Base-by-base conservation (phyloP, 345 rosid species). In the Reutealis trisperma region DNA sequence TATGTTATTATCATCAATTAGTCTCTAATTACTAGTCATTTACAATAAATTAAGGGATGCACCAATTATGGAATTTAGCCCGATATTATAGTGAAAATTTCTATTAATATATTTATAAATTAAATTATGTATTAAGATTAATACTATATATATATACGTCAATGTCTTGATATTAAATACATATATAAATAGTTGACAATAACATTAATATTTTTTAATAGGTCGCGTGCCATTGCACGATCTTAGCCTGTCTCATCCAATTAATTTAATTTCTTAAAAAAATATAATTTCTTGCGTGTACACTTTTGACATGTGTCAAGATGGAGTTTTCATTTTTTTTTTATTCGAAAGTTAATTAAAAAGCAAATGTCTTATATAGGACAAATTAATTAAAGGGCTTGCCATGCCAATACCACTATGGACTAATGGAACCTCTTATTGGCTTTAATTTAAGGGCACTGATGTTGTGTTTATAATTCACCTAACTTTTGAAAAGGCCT, bases 151-250 rank as follows among this genome's bases (percentile, higher is more conserved):
- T 37, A 37, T 37, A 6, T 34, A 0, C 5, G 41, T 37, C 41
- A 37, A 37, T 5, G 30, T 27, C 30, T 27, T 27, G 30, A 27
- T 27, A 27, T 27, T n/a, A n/a, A n/a, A n/a, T n/a, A n/a, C n/a
- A 27, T 27, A 27, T 27, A 27, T 27, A 27, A 37, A 4, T n/a
- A n/a, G 5, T 30, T 42, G 70, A 66, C 18, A 51, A 22, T 22
- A 13, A 45, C 27, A 5, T 27, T 55, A 51, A 42, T 44, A 52
- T 69, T 80, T 63, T 11, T 25, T 18, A 22, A 72, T n/a, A 64
- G 57, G 15, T 45, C 59, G 72, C 81, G 71, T 74, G 79, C 73
- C 63, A 70, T 70, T 69, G 78, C 78, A 77, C 68, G 54, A 77
- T 58, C 64, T 8, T 41, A 30, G 21, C 67, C 34, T 73, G 61